Conservation (phyloP, 768 basidiomycete species). For the Naematelia encephala region DNA sequence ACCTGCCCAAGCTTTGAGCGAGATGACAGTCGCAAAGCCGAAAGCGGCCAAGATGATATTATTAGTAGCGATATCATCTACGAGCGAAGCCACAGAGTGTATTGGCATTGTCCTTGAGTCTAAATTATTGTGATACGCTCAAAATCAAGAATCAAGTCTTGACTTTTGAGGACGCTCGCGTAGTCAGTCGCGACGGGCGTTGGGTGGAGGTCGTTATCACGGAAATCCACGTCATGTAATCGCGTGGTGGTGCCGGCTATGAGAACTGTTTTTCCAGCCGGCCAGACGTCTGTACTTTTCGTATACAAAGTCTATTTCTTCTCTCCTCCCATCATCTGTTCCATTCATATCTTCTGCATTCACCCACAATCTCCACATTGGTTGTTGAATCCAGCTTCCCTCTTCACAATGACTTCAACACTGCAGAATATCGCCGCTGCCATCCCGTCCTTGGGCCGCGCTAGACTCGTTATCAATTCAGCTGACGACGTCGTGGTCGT, state of each 20-base stretch:
- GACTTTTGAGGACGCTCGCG: not conserved
- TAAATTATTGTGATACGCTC: too few species aligned
- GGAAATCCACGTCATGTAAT: not conserved
- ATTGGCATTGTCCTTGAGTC: slow-evolving; percentile 21
- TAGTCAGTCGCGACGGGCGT: not conserved
- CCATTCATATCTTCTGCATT: too few species aligned
- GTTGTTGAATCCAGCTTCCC: too few species aligned
- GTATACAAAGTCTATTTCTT: not conserved
- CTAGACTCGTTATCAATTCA: slow-evolving; percentile 65
- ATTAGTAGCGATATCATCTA: slow-evolving; percentile 12
- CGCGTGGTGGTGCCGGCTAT: not conserved
- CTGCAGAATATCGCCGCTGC: slow-evolving; percentile 42
- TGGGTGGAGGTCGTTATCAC: not conserved
- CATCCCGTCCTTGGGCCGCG: slow-evolving; percentile 48
- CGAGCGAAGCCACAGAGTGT: slow-evolving; percentile 18
- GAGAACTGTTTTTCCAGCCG: not conserved
- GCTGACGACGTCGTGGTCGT: slow-evolving; percentile 89
- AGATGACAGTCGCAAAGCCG: not conserved
- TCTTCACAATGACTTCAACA: slow-evolving; percentile 41
- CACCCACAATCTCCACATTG: too few species aligned
- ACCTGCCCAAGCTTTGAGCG: slow-evolving; percentile 33
- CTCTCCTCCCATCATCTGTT: not conserved
- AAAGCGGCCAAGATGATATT: slow-evolving; percentile 6
- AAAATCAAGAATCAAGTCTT: not conserved
- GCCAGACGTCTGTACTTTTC: not conserved